Percentiles rank a stretch among this genome's conserved stretches.
phyloP scores from a whole-genome alignment of 2,329 filamentous ascomycete species.

The Cladosporium sp. region DNA sequence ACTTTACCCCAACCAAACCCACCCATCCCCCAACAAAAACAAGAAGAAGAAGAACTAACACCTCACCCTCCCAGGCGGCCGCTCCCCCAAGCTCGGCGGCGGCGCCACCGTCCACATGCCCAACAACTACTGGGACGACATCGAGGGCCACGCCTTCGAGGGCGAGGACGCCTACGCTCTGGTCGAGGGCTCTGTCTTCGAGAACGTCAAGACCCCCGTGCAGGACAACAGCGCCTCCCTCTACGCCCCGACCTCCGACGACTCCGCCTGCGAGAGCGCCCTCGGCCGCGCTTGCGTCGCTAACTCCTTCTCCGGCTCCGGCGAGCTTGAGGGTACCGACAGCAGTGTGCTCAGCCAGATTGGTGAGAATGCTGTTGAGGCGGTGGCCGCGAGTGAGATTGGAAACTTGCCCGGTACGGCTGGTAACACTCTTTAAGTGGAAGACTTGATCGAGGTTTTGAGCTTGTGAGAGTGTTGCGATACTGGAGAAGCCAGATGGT shows the following conservation, averaged over 20 bases:
- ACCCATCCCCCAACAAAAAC: too few relatives aligned
- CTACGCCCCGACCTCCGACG: conserved; percentile 15
- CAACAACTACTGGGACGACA: conserved; percentile 58
- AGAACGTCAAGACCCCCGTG: conserved; percentile 43
- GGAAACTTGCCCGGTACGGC: conserved; percentile 42
- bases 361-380: conserved; percentile 50
- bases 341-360: conserved; percentile 49
- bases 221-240: conserved; percentile 58
- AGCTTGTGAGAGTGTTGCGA: too few relatives aligned
- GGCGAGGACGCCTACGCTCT: conserved; percentile 21
- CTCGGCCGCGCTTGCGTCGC: conserved; percentile 50
- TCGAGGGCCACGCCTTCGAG: conserved; percentile 55
- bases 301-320: conserved; percentile 36
- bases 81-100: conserved; percentile 55
- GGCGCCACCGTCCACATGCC: conserved; percentile 56
- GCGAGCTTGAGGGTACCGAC: conserved; percentile 29
- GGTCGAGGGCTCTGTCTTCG: conserved; percentile 26
- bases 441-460: too few relatives aligned
- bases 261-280: conserved; percentile 14
- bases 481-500: too few relatives aligned
- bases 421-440: conserved; percentile 37
- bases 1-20: too few relatives aligned
- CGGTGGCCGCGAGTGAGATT: conserved; percentile 30
- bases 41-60: too few relatives aligned
- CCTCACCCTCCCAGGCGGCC: too few relatives aligned